Base-by-base conservation (phyloP, 2,329 filamentous ascomycete genomes). In the Epichloe elymi region DNA sequence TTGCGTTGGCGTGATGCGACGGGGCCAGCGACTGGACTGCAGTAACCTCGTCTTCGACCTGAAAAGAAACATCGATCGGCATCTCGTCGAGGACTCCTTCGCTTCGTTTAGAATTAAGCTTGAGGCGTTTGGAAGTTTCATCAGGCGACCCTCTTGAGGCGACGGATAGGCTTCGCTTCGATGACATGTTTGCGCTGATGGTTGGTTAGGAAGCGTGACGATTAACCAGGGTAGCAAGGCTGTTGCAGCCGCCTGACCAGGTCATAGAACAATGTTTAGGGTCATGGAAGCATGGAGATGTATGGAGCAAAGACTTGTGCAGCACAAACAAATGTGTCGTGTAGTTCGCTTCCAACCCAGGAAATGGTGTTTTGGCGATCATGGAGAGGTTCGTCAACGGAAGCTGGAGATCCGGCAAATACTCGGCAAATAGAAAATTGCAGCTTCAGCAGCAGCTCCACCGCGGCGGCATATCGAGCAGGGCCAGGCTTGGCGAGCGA, bases 91-190 rank as follows among this genome's bases (percentile, higher is more conserved):
- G 14, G 4, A 30, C 17, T 20, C 14, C 11, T 12, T 41, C 39
- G 10, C 36, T 26, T 5, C 17, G 12, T n/a, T 45, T 4, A 7
- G 41, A 7, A 17, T 37, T 4, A 14, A 43, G 41, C 33, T 45
- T 53, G 8, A 52, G 49, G 8, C 67, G 66, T 54, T 72, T 72
- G 26, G 60, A 37, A 3, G 55, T 55, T 2, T 59, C 57, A 47
- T 59, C 54, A 19, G 58, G 53, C 37, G 60, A 59, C 23, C 64
- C 62, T 33, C 54, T 54, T 11, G 23, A 44, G 15, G 7, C 62
- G 59, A 8, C 65, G 61, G 37, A 67, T 57, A 45, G 42, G 35
- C 58, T 62, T 56, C 69, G 67, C 57, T 72, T 73, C 42, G 64
- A 65, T n/a, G 65, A 62, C 61, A 62, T 66, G 36, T 45, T 54